Evolutionary conservation across 768 basidiomycete genomes (phyloP).

Genomic region (Phlebiopsis flavidoalba): DNA sequence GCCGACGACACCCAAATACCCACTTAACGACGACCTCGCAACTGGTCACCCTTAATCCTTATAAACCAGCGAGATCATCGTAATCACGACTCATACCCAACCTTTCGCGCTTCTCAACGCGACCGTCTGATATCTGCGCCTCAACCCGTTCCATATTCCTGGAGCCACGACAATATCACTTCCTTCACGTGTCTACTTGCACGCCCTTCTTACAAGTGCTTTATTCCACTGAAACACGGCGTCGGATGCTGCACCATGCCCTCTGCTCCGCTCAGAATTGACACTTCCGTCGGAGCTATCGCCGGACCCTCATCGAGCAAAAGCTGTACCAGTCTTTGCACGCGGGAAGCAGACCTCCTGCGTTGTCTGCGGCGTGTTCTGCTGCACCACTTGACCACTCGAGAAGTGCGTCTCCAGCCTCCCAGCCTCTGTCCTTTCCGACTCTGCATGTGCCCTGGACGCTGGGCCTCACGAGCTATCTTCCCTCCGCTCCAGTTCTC

Average conservation of each 20-base stretch:
- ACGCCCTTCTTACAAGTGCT: not conserved
- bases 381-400: constrained; percentile 22
- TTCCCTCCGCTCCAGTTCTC: not conserved
- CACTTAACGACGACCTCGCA: not conserved
- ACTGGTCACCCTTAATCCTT: not conserved
- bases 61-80: constrained; percentile 1
- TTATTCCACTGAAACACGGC: no score
- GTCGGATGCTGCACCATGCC: constrained; percentile 17
- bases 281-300: constrained; percentile 24
- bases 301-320: constrained; percentile 18
- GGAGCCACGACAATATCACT: not conserved
- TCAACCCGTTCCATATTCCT: not conserved
- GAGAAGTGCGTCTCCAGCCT: constrained; percentile 20
- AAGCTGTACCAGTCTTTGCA: constrained; percentile 2
- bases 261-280: constrained; percentile 26
- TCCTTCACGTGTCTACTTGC: not conserved
- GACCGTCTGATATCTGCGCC: constrained; percentile 3
- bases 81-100: constrained; percentile 1
- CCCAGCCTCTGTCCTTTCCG: constrained; percentile 21
- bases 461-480: not conserved
- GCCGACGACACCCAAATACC: constrained; percentile 4
- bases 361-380: constrained; percentile 14
- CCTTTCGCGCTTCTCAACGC: not conserved
- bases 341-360: constrained; percentile 8
- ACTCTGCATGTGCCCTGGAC: constrained; percentile 12